Evolutionary conservation across 345 rosid genomes (phyloP).

Genomic region (Viola odorata): DNA sequence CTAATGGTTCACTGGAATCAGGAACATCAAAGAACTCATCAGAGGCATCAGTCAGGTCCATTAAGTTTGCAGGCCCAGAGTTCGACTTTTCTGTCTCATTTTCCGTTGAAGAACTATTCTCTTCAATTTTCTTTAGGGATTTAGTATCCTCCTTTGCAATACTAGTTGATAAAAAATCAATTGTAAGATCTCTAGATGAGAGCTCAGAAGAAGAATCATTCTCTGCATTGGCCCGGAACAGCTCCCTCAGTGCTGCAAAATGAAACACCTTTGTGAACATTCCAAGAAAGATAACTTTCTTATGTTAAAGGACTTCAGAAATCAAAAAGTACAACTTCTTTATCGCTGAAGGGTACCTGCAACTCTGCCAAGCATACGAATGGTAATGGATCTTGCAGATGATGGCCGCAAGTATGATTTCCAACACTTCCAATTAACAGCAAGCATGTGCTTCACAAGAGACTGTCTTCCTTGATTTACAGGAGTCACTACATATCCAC

Average conservation of each 20-base stretch:
- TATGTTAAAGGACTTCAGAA: background rate
- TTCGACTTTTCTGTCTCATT: conserved; percentile 41
- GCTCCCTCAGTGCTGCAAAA: conserved; percentile 62
- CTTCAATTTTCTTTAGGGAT: conserved; percentile 13
- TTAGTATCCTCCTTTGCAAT: conserved; percentile 23
- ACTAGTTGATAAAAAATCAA: conserved; percentile 27
- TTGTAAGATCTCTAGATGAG: conserved; percentile 29
- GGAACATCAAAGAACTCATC: conserved; percentile 97
- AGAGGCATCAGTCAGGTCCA: conserved; percentile 50
- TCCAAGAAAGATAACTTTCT: background rate
- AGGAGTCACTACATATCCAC: conserved; percentile 85
- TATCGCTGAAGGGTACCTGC: conserved; percentile 39
- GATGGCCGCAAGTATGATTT: conserved; percentile 56
- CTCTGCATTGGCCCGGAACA: conserved; percentile 59
- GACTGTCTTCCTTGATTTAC: conserved; percentile 63
- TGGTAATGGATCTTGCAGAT: conserved; percentile 61
- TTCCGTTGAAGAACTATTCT: conserved; percentile 11
- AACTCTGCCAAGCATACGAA: conserved; percentile 74
- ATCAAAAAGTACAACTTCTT: background rate
- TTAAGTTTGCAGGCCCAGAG: conserved; percentile 40
- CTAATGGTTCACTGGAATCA: conserved; percentile 38
- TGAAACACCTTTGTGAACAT: background rate
- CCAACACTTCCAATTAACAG: conserved; percentile 91
- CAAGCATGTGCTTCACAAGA: conserved; percentile 84
- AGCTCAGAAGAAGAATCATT: conserved; percentile 38